Percentiles rank a stretch among this genome's conserved stretches.
These are phyloP conservation scores for Tardiomyces blankii DNA, from an alignment of 1,139 yeast genomes.

Conservation along the genomic window DNA sequence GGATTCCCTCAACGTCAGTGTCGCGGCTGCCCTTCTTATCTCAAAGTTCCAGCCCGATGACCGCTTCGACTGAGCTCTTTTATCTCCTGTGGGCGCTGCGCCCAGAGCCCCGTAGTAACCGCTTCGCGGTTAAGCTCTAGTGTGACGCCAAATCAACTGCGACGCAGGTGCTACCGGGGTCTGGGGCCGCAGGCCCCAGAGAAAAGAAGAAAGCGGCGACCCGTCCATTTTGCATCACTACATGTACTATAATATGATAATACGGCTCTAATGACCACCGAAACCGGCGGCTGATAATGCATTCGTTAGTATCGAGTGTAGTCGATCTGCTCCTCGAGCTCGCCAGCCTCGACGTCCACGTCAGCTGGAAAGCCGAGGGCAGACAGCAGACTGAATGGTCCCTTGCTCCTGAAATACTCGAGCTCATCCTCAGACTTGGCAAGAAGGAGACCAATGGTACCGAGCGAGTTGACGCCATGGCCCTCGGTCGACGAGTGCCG, in stretches of 20 bases:
- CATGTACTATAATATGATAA: not conserved
- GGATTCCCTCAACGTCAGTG: conserved; percentile 83
- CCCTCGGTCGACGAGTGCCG: conserved; percentile 24
- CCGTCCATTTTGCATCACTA: no score
- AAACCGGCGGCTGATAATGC: no score
- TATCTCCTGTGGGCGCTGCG: no score
- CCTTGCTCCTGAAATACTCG: conserved; percentile 16
- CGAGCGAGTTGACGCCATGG: conserved; percentile 69
- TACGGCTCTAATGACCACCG: not conserved
- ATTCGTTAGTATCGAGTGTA: conserved; percentile 12
- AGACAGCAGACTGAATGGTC: conserved; percentile 33
- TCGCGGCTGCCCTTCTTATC: conserved; percentile 66
- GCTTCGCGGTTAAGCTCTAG: no score
- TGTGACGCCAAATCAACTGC: no score
- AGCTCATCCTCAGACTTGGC: conserved; percentile 55
- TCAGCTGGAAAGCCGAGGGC: conserved; percentile 53
- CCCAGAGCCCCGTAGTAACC: no score
- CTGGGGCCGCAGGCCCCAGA: no score
- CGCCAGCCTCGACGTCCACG: conserved; percentile 13
- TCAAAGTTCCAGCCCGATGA: conserved; percentile 15
- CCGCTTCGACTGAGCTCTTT: not conserved
- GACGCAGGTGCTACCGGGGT: no score
- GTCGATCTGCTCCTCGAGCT: conserved; percentile 15
- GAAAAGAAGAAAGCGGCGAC: no score
- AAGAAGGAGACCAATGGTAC: conserved; percentile 64